phyloP scores from a whole-genome alignment of 177 flowering plant genomes.

The Telopea speciosissima region DNA sequence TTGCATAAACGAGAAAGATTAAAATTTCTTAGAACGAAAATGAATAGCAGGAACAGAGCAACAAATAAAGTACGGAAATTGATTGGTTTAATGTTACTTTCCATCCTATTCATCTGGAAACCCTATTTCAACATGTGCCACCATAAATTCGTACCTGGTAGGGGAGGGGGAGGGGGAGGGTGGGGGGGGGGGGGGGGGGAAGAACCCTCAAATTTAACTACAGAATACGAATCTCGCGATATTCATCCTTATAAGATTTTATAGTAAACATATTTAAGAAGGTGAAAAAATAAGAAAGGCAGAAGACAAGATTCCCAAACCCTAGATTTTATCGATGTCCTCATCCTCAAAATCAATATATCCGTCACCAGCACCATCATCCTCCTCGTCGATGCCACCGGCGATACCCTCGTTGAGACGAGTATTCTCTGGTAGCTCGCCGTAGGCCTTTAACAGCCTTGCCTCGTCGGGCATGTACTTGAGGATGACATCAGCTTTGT shows the following conservation, averaged over 20 bases:
- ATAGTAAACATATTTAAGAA: not conserved
- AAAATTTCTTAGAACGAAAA: too few species aligned
- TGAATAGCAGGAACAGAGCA: too few species aligned
- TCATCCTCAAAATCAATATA: conserved; percentile 66
- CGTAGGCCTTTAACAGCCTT: conserved; percentile 58
- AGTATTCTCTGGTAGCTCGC: conserved; percentile 57
- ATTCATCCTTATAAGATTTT: not conserved
- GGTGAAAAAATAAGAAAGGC: not conserved
- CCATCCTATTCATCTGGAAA: conserved; percentile 1
- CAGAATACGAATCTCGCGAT: not conserved
- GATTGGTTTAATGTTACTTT: not conserved
- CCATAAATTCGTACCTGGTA: too few species aligned
- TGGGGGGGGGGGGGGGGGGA: not conserved
- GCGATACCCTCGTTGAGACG: conserved; percentile 62
- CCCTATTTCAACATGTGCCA: not conserved
- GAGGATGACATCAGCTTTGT: conserved; percentile 71
- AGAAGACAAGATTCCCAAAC: conserved; percentile 1
- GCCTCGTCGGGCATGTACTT: conserved; percentile 79
- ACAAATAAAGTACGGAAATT: too few species aligned
- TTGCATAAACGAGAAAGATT: too few species aligned
- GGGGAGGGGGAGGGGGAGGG: not conserved
- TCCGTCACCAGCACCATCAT: conserved; percentile 40
- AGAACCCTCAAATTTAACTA: not conserved
- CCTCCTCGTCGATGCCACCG: conserved; percentile 53
- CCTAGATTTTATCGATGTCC: conserved; percentile 60